Evolutionary conservation across 768 basidiomycete genomes (phyloP), one percentile per base, ranked within the genome.

Genomic region (Lanmaoa pseudosensibilis): DNA sequence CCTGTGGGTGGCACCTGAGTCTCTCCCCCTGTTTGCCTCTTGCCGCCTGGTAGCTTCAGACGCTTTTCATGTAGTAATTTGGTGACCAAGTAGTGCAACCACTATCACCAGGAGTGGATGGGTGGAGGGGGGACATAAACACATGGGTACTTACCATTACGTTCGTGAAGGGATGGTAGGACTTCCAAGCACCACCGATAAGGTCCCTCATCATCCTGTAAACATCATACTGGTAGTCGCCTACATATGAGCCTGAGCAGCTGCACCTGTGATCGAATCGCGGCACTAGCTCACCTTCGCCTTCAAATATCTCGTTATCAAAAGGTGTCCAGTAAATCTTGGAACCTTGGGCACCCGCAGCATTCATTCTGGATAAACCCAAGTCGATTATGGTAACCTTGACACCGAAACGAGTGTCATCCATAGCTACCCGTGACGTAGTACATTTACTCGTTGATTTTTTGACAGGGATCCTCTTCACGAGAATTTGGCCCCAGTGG

Each of bases 401-500:
- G 8, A 97, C 79, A 13, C 92, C 92, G 63, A 87, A 80, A 15
- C 64, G 72, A 33, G 70, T 61, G 64, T 86, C 80, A 64, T 92
- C 90, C 90, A 92, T 90, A 25, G 75, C 69, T 32, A 78, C 52
- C 33, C 73, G 69, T 70, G 56, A 66, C 63, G 56, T 74, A 45
- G 40, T 44, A 45, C 46, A 23, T 77, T 64, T 75, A 56, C 53
- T 73, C 69, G 46, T 77, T 46, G 8, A 69, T 56, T 61, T 77
- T 71, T 46, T 67, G 50, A 63, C 58, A 23, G 79, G 72, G 4
- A 80, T 55, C 56, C 80, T 78, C 65, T 86, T 86, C 46, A 98
- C 84, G 9, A 99, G 80, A 48, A 99, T 90, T 71, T 99, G 97
- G 21, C 97, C 97, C 84, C 92, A 93, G 65, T 99, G 97, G n/a